A percentile compares a stretch with the other conserved stretches of the same genome.
These are phyloP conservation scores for Rhynchospora breviuscula DNA, from an alignment of 176 grass and related monocot genomes.

Conservation along the genomic window DNA sequence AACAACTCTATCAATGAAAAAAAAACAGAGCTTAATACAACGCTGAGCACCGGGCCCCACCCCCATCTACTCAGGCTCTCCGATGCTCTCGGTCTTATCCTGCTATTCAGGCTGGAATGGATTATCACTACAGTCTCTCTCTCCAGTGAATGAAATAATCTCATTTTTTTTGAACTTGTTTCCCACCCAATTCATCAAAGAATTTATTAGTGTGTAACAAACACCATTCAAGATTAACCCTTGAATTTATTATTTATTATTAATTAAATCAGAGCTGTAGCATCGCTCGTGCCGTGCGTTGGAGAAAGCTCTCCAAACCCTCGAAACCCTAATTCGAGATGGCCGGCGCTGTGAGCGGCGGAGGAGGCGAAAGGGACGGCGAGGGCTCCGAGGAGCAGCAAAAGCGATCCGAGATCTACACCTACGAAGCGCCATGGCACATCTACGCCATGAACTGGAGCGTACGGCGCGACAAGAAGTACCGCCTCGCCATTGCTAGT, in stretches of 20 bases:
- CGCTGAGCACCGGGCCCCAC: too few species aligned
- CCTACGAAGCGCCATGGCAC: slow-evolving; percentile 92
- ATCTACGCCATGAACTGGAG: slow-evolving; percentile 99
- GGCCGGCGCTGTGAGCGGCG: slow-evolving; percentile 35
- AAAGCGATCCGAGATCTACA: slow-evolving; percentile 99
- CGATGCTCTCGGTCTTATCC: too few species aligned
- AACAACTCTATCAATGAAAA: too few species aligned
- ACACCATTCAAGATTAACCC: not conserved
- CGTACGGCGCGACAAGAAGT: slow-evolving; percentile 94
- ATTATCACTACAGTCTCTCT: too few species aligned
- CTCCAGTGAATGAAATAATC: too few species aligned
- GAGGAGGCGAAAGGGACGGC: slow-evolving; percentile 30
- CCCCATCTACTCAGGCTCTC: too few species aligned
- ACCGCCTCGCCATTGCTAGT: slow-evolving; percentile 92
- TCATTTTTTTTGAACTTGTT: too few species aligned
- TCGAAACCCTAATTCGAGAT: slow-evolving; percentile 16
- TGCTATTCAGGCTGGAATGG: too few species aligned
- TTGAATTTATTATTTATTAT: not conserved
- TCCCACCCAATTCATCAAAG: too few species aligned
- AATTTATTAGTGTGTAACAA: not conserved
- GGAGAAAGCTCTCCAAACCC: not conserved
- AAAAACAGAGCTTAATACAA: too few species aligned
- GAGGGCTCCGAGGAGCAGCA: slow-evolving; percentile 58
- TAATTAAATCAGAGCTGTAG: too few species aligned
- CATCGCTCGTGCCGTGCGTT: not conserved